phyloP scores from a whole-genome alignment of 2,329 filamentous ascomycete species.

The Triangularia setosa region DNA sequence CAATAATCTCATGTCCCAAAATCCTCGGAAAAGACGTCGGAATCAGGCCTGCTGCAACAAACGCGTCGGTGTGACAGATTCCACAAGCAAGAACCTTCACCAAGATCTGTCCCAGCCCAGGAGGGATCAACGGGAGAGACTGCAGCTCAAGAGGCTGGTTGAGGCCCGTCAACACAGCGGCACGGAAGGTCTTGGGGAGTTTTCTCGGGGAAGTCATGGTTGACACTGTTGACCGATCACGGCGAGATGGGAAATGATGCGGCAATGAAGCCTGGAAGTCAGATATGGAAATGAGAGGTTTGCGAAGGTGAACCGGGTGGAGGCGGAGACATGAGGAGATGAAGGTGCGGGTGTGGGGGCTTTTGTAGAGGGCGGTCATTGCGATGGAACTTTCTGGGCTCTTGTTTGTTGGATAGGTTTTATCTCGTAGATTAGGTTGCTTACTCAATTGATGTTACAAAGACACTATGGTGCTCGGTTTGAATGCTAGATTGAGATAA shows the following conservation, averaged over 20 bases:
- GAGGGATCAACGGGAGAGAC: slow-evolving; percentile 55
- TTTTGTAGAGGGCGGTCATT: background rate
- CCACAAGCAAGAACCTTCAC: slow-evolving; percentile 70
- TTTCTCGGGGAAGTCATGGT: background rate
- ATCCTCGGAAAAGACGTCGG: slow-evolving; percentile 57
- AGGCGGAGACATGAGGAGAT: background rate
- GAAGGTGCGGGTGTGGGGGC: background rate
- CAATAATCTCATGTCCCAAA: slow-evolving; percentile 70
- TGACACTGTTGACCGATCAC: background rate
- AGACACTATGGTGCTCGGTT: background rate
- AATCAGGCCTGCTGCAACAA: slow-evolving; percentile 45
- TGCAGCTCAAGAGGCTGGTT: slow-evolving; percentile 53
- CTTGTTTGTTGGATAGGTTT: background rate
- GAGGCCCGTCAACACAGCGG: slow-evolving; percentile 54
- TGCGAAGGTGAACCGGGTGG: background rate
- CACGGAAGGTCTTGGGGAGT: slow-evolving; percentile 66
- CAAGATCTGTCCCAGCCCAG: slow-evolving; percentile 56
- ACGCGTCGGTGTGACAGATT: slow-evolving; percentile 63
- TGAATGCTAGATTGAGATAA: background rate
- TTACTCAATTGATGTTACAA: background rate
- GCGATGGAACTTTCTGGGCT: background rate
- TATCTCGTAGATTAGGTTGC: background rate
- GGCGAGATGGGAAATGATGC: background rate
- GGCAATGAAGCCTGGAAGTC: background rate
- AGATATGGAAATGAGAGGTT: background rate